Percentiles rank a stretch among this genome's conserved stretches.
These are phyloP conservation scores for Phytophthora podocarpi DNA, from an alignment of 352 stramenopile genomes.

Conservation along the genomic window DNA sequence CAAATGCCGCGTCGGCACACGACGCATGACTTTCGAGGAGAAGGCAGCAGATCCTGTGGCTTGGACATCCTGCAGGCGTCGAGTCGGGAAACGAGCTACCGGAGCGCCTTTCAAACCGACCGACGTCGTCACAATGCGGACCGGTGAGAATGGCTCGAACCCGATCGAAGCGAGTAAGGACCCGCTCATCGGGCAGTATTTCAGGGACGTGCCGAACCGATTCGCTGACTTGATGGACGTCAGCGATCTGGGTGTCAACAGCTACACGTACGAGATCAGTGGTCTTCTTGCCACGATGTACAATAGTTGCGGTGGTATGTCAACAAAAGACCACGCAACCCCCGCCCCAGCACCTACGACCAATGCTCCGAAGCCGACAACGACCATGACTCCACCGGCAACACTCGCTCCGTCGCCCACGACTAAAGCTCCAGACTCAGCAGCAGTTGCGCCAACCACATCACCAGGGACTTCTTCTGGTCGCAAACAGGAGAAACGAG, in stretches of 20 bases:
- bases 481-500: slow-evolving; percentile 1
- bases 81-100: slow-evolving; percentile 21
- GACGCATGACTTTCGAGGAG: slow-evolving; percentile 44
- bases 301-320: slow-evolving; percentile 24
- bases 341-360: slow-evolving; percentile 1
- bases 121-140: slow-evolving; percentile 49
- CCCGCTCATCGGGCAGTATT: slow-evolving; percentile 47
- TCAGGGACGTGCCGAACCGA: slow-evolving; percentile 31
- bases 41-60: slow-evolving; percentile 48
- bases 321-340: neutral
- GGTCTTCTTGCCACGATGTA: slow-evolving; percentile 43
- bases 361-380: neutral
- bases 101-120: slow-evolving; percentile 44
- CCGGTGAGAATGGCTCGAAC: slow-evolving; percentile 30
- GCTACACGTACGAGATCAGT: slow-evolving; percentile 59
- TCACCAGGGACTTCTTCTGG: neutral
- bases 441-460: neutral
- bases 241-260: slow-evolving; percentile 41
- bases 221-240: slow-evolving; percentile 48
- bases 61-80: slow-evolving; percentile 46
- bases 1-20: slow-evolving; percentile 58
- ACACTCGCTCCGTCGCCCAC: neutral
- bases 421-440: neutral
- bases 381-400: no score
- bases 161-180: slow-evolving; percentile 38